phyloP scores from a whole-genome alignment of 495 filamentous ascomycete genomes.

The Penicillium taxi region DNA sequence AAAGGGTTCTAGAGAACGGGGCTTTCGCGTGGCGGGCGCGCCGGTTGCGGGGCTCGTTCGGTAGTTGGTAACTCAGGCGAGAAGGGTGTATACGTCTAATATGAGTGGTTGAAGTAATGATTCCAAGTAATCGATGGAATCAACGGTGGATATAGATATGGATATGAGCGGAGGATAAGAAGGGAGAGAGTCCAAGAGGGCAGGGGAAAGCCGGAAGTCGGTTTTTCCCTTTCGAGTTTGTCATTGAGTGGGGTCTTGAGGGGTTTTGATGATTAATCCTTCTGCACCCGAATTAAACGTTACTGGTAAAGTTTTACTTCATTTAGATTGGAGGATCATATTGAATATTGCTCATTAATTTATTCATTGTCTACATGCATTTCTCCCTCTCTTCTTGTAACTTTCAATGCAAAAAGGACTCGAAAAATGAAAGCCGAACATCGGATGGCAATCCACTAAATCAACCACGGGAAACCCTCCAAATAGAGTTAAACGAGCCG shows the following conservation, averaged over 20 bases:
- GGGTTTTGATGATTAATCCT: too few species aligned
- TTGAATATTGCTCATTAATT: too few species aligned
- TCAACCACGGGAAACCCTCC: background rate
- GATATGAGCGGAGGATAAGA: constrained; percentile 5
- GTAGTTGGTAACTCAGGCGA: constrained; percentile 2
- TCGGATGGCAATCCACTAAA: constrained; percentile 2
- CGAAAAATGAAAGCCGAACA: constrained; percentile 1
- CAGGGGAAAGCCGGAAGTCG: constrained; percentile 6
- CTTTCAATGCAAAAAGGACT: background rate
- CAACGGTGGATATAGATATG: constrained; percentile 2
- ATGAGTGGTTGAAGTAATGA: too few species aligned
- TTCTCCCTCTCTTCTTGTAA: background rate
- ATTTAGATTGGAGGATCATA: too few species aligned
- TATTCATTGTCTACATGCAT: too few species aligned
- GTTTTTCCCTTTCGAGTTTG: constrained; percentile 17
- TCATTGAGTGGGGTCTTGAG: too few species aligned
- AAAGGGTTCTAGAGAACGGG: too few species aligned
- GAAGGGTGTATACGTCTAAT: background rate
- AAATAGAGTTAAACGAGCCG: background rate
- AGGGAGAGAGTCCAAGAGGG: constrained; percentile 1
- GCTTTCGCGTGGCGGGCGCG: too few species aligned
- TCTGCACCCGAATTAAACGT: too few species aligned
- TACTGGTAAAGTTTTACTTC: too few species aligned
- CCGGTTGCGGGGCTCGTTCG: constrained; percentile 18
- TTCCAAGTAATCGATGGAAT: constrained; percentile 5